Evolutionary conservation across 768 basidiomycete genomes (phyloP).

Genomic region (Termitomyces sp.): DNA sequence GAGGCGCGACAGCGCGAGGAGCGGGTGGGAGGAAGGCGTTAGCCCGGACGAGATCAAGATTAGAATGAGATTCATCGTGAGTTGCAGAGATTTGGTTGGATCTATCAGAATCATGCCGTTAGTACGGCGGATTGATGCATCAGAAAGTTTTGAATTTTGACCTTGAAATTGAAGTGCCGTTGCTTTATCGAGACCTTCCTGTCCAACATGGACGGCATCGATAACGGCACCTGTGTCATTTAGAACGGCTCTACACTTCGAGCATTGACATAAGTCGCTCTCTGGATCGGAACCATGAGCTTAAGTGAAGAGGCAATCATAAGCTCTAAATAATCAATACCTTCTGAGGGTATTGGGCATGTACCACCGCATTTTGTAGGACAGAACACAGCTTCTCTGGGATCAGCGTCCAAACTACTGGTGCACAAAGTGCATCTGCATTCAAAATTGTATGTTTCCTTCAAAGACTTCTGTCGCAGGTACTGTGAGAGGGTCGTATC

Average conservation of each 20-base stretch:
- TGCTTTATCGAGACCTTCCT: constrained; percentile 77
- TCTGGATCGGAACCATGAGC: constrained; percentile 35
- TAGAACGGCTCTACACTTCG: constrained; percentile 50
- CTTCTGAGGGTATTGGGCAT: constrained; percentile 61
- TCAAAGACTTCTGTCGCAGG: constrained; percentile 54
- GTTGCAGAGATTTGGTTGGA: constrained; percentile 50
- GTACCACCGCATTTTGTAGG: constrained; percentile 66
- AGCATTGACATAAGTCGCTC: constrained; percentile 46
- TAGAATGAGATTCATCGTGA: constrained; percentile 65
- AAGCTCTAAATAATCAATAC: constrained; percentile 27
- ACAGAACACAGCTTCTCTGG: constrained; percentile 68
- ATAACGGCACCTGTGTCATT: constrained; percentile 50
- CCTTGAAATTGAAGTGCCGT: constrained; percentile 58
- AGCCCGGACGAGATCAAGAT: constrained; percentile 59
- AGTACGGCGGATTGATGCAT: no score
- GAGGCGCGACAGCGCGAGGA: constrained; percentile 72
- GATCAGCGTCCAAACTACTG: constrained; percentile 42
- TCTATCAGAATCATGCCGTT: constrained; percentile 38
- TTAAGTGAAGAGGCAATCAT: not conserved
- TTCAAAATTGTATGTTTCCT: constrained; percentile 75
- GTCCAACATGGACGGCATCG: constrained; percentile 66
- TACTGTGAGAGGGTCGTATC: constrained; percentile 72
- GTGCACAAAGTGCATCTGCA: constrained; percentile 69
- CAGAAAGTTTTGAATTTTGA: constrained; percentile 21
- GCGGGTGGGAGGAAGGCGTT: constrained; percentile 71